These are phyloP conservation scores for Ceratocystiopsis brevicomis DNA, from an alignment of 2,329 filamentous ascomycete genomes.

Conservation along the genomic window DNA sequence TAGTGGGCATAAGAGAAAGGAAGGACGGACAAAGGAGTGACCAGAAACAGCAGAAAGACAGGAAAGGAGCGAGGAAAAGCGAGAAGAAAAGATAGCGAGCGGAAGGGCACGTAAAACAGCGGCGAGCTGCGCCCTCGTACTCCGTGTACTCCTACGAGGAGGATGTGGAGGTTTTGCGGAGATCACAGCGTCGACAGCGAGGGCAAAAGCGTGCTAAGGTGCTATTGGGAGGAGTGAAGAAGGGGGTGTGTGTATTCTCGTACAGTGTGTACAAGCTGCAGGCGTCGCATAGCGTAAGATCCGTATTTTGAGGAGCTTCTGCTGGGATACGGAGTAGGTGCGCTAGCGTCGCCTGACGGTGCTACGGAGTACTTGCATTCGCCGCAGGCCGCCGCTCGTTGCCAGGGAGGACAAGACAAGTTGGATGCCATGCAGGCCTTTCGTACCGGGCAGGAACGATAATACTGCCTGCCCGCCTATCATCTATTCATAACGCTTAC, in stretches of 20 bases:
- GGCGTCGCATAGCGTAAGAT: too few relatives aligned
- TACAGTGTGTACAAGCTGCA: neutral
- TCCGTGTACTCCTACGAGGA: neutral
- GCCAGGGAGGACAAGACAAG: too few relatives aligned
- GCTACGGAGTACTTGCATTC: too few relatives aligned
- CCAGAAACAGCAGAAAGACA: neutral
- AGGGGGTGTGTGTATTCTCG: neutral
- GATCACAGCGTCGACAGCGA: neutral
- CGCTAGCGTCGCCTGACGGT: too few relatives aligned
- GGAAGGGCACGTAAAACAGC: neutral
- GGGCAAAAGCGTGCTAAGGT: neutral
- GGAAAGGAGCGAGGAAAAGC: neutral
- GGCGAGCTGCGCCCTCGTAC: neutral
- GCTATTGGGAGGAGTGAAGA: too few relatives aligned
- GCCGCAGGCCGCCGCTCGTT: too few relatives aligned
- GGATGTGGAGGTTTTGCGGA: neutral
- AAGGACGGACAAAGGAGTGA: neutral
- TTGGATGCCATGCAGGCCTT: too few relatives aligned
- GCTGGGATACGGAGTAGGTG: too few relatives aligned
- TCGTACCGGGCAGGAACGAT: too few relatives aligned
- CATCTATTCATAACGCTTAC: too few relatives aligned
- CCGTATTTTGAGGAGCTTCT: too few relatives aligned
- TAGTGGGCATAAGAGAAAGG: neutral
- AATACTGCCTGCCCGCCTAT: too few relatives aligned
- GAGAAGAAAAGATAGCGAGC: neutral